Base-by-base conservation (phyloP, 2,329 filamentous ascomycete species). In the Alternaria ethzedia region DNA sequence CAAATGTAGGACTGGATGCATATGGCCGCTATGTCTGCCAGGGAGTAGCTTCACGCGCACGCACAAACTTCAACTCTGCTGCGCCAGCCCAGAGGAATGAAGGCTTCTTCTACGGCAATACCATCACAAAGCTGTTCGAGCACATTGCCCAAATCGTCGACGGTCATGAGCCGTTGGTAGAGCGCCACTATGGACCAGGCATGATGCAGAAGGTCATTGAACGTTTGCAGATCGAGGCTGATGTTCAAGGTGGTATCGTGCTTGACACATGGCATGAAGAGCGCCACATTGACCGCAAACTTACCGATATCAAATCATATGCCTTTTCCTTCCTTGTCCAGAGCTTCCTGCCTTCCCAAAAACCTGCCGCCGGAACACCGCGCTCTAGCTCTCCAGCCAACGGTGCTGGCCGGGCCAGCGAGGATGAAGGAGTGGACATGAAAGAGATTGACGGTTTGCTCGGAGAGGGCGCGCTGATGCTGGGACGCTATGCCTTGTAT, bases 71-170 rank as follows among this genome's bases (percentile, higher is more conserved):
- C 71, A 94, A 91, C 78, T 88, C 92, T 43, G 88, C 87, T 6
- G 86, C 86, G 11, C 85, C 84, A 3, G 83, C 83, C 10, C 88
- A 88, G 69, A 83, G 84, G 54, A 91, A 88, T 73, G 94, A 97
- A 64, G 90, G 90, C 5, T 92, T 94, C 82, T 97, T 97, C 83
- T 98, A 97, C 78, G 94, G 92, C 45, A 95, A 91, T 79, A 91
- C 93, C 3, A 83, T 99, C 66, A 97, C 94, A 5, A 94, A 93
- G 76, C 82, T 99, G 50, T 99, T 99, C 77, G 95, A 98, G 80
- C 95, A 99, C 80, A 97, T 99, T 78, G 95, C 96, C 3, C 93
- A 97, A 77, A 97, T 99, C 68, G 90, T 99, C 21, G 95, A 98
- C 74, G 90, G 92, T 2, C 96, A 99, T 76, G 93, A 95, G 30